Conservation (phyloP, 306 rosid species). For the Cicer pinnatifidum region DNA sequence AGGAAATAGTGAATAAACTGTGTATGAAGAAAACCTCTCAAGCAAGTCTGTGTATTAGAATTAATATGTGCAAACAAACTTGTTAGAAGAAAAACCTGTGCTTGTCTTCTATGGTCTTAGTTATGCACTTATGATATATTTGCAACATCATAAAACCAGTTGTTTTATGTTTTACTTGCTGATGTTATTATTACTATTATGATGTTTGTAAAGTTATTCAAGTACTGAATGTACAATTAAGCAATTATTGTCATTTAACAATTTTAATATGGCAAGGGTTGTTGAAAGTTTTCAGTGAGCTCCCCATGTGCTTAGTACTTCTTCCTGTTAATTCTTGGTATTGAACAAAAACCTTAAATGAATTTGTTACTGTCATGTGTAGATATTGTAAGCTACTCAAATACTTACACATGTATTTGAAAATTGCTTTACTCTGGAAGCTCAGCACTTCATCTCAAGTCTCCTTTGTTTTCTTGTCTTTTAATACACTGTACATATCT, state of each 20-base stretch:
- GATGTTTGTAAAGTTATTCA: conserved; percentile 26
- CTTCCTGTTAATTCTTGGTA: not conserved
- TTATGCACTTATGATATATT: conserved; percentile 16
- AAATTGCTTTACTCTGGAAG: not conserved
- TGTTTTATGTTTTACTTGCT: not conserved
- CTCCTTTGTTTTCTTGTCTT: too few relatives aligned
- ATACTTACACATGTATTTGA: not conserved
- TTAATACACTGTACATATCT: too few relatives aligned
- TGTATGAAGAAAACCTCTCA: not conserved
- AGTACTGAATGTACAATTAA: not conserved
- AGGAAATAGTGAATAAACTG: not conserved
- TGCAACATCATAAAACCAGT: not conserved
- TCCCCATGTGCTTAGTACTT: conserved; percentile 7
- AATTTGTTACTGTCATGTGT: too few relatives aligned
- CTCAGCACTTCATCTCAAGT: not conserved
- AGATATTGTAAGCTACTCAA: not conserved
- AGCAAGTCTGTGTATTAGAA: conserved; percentile 20
- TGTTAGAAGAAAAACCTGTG: not conserved
- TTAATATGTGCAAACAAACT: not conserved
- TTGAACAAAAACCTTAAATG: conserved; percentile 20
- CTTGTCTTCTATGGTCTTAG: conserved; percentile 14
- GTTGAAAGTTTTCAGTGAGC: conserved; percentile 12
- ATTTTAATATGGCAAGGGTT: not conserved
- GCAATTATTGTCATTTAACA: not conserved
- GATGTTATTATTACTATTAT: not conserved